Percentiles rank a stretch among this genome's conserved stretches.
phyloP scores from a whole-genome alignment of 2,329 filamentous ascomycete genomes.

The Neurospora crassa region DNA sequence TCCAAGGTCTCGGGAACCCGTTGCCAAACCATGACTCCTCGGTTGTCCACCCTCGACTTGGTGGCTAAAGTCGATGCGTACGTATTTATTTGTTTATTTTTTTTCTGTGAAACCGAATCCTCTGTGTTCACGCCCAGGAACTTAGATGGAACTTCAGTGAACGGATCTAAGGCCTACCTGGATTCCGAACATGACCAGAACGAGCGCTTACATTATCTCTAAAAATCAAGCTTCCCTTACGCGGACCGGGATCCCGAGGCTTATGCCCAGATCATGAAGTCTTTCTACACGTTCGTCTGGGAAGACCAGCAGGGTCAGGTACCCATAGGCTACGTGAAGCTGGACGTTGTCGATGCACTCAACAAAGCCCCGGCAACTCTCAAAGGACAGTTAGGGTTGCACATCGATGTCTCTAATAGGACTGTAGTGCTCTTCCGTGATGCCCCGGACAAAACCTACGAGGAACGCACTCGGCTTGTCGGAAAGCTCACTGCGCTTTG shows the following conservation, averaged over 20 bases:
- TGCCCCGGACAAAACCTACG: conserved; percentile 41
- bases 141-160: neutral
- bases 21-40: conserved; percentile 9
- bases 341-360: conserved; percentile 40
- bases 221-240: conserved; percentile 62
- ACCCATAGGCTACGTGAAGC: conserved; percentile 53
- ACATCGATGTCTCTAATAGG: conserved; percentile 47
- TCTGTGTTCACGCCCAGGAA: neutral
- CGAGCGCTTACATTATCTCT: conserved; percentile 1
- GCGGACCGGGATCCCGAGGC: conserved; percentile 46
- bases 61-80: conserved; percentile 46
- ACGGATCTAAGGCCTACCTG: neutral
- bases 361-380: conserved; percentile 36
- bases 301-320: conserved; percentile 52
- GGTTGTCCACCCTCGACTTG: conserved; percentile 38
- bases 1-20: neutral
- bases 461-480: conserved; percentile 49
- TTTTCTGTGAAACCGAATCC: neutral
- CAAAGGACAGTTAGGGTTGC: conserved; percentile 42
- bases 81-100: conserved; percentile 18
- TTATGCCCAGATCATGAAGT: conserved; percentile 44
- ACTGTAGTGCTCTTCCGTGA: conserved; percentile 51
- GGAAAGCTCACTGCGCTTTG: conserved; percentile 54
- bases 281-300: conserved; percentile 57
- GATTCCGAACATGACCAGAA: neutral